A percentile compares a stretch with the other conserved stretches of the same genome.
phyloP scores from a whole-genome alignment of 225 moss, liverwort and hornwort species.

The Physcomitrium patens region DNA sequence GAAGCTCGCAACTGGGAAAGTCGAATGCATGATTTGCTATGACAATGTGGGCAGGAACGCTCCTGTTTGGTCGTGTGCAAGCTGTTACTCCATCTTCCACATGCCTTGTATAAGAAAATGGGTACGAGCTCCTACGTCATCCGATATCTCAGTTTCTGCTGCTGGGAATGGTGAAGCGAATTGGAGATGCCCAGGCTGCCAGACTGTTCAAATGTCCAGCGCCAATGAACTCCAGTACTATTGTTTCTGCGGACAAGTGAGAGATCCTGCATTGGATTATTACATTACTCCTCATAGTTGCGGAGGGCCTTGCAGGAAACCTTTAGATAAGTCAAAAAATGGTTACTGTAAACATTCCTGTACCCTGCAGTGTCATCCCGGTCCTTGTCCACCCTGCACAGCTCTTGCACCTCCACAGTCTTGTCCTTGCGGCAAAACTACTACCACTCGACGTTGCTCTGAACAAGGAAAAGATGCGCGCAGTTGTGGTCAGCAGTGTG shows the following conservation, averaged over 20 bases:
- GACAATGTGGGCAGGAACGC: constrained; percentile 81
- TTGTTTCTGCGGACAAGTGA: constrained; percentile 90
- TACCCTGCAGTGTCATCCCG: constrained; percentile 96
- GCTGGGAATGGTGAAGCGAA: constrained; percentile 71
- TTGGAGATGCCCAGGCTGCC: constrained; percentile 99
- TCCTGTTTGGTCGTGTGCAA: constrained; percentile 87
- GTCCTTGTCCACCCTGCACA: constrained; percentile 94
- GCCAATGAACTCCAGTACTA: constrained; percentile 81
- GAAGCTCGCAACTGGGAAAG: constrained; percentile 73
- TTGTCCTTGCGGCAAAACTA: constrained; percentile 89
- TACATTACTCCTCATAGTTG: constrained; percentile 97
- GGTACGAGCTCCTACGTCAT: constrained; percentile 87
- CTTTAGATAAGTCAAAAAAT: constrained; percentile 73
- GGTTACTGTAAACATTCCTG: constrained; percentile 90
- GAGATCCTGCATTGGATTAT: constrained; percentile 76
- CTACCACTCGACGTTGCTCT: constrained; percentile 68
- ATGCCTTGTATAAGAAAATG: constrained; percentile 85
- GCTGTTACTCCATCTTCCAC: constrained; percentile 94
- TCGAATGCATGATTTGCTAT: constrained; percentile 98
- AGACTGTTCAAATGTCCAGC: constrained; percentile 76
- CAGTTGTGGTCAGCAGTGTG: constrained; percentile 81
- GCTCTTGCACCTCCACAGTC: constrained; percentile 80
- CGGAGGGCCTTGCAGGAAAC: constrained; percentile 89
- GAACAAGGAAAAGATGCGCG: constrained; percentile 71
- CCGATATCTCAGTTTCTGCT: constrained; percentile 70